Base-by-base conservation (phyloP, 768 basidiomycete genomes). In the Calocera cornea region DNA sequence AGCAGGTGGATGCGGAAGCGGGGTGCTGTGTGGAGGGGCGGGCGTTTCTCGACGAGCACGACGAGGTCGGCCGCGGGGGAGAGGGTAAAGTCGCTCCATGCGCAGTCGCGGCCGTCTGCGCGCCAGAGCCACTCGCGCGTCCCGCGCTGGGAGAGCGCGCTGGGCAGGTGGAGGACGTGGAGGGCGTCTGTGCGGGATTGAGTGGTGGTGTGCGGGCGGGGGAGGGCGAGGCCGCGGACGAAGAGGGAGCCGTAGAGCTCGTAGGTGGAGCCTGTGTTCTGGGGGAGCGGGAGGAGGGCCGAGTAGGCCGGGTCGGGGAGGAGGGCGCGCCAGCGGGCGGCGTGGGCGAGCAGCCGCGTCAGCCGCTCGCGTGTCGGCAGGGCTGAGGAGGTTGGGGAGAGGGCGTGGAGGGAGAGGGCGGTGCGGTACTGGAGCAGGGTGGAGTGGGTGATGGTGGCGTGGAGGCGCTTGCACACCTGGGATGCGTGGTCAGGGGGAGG, bases 221-320 rank as follows among this genome's bases (percentile, higher is more conserved):
- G 10, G 31, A 16, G 5, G 5, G 54, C 14, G 14, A 60, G 24
- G 24, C 54, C 54, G 27, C 54, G 54, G 8, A 60, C 31, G 54
- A 60, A 60, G 11, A 60, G 54, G 24, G 54, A 60, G 54, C 54
- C 54, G 31, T 60, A 60, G 54, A 60, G 54, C 54, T 60, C 54
- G 54, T 60, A 60, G 31, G 54, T 60, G 27, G 5, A 29, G 24
- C 54, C 54, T 27, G 54, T 60, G 31, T 60, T 60, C 27, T 5
- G 11, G 54, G 54, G 54, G 54, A 60, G 54, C 2, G 54, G 14
- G 54, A 5, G 31, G 27, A n/a, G n/a, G n/a, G n/a, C n/a, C n/a
- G 54, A 5, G 31, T 60, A 22, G 31, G 54, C 14, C 14, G 11
- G 22, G 31, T 5, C 24, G 2, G 54, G 54, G 31, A 60, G 11